phyloP scores from a whole-genome alignment of 2,329 filamentous ascomycete species.

The Paecilomyces dactylethromorphus region DNA sequence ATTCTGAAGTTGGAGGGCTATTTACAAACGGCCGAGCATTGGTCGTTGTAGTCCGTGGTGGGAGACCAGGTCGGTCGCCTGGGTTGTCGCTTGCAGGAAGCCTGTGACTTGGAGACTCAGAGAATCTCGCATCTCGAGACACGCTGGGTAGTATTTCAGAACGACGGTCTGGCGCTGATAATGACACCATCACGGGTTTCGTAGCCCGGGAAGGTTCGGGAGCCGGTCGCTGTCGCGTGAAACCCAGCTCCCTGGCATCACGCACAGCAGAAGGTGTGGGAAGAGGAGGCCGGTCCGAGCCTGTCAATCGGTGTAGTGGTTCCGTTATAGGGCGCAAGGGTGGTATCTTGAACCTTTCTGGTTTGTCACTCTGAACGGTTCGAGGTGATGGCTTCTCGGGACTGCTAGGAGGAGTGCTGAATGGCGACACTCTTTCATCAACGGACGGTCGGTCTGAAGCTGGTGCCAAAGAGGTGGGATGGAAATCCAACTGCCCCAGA shows the following conservation, averaged over 20 bases:
- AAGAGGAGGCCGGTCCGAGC: constrained; percentile 21
- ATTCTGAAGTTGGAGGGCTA: not conserved
- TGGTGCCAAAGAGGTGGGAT: constrained; percentile 17
- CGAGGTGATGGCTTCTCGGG: constrained; percentile 50
- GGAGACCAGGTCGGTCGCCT: constrained; percentile 44
- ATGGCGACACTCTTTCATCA: constrained; percentile 62
- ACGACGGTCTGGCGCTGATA: constrained; percentile 17
- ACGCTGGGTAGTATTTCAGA: constrained; percentile 15
- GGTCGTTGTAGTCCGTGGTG: constrained; percentile 29
- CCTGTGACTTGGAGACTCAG: constrained; percentile 43
- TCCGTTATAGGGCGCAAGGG: constrained; percentile 19
- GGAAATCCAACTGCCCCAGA: constrained; percentile 22
- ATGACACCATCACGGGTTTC: constrained; percentile 27
- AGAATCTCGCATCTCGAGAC: constrained; percentile 12
- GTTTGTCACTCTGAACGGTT: constrained; percentile 9
- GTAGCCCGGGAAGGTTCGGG: constrained; percentile 20
- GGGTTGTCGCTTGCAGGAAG: constrained; percentile 22
- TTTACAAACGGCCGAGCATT: constrained; percentile 6
- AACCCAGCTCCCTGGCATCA: constrained; percentile 25
- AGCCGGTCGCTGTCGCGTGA: constrained; percentile 18
- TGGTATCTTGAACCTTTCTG: not conserved
- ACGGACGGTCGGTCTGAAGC: constrained; percentile 17
- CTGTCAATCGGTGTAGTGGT: constrained; percentile 17
- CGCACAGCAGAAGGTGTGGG: constrained; percentile 8
- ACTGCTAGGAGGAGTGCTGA: constrained; percentile 77